Base-by-base conservation (phyloP, 345 rosid genomes). In the Excoecaria cochinchinensis region DNA sequence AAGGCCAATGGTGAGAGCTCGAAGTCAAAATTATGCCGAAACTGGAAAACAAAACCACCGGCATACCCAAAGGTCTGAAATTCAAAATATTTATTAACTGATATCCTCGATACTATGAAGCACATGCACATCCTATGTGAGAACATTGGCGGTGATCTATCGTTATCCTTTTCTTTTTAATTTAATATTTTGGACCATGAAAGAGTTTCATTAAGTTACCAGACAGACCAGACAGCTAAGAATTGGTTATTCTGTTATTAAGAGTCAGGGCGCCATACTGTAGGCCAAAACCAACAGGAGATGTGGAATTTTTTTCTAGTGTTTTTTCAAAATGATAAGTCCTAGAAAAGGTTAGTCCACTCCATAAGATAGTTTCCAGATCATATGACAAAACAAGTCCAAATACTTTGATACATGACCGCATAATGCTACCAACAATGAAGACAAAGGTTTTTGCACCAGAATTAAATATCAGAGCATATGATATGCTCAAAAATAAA, bases 21-120 rank as follows among this genome's bases (percentile, higher is more conserved):
- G 12, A 59, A 81, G 31, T 67, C 40, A 64, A 61, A 68, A 2
- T 63, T 71, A 13, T 58, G 12, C 21, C 47, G 47, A 72, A 21
- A 53, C n/a, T 6, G 17, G 17, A 16, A 6, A 53, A 0, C 16
- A 17, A 53, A 53, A 6, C 19, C 24, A 16, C 60, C 17, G 48
- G 10, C 48, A 44, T 44, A 44, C 48, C 48, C 31, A 31, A 31
- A 31, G 31, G 31, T 31, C 31, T 31, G 31, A 31, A 31, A 0
- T 31, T 2, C 31, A 31, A 31, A 31, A 31, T 31, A 2, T 31
- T 31, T 31, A 31, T 31, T 2, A 31, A 31, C 2, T 2, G 2
- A 31, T 31, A 31, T 31, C 31, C 31, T 31, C 31, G 2, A 31
- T 31, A 31, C 31, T 2, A 31, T 31, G 31, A 31, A 31, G 31